Evolutionary conservation across 1,284 basidiomycete species (phyloP), one percentile per base, ranked within the genome.

Genomic region (Microbotryum violaceum): DNA sequence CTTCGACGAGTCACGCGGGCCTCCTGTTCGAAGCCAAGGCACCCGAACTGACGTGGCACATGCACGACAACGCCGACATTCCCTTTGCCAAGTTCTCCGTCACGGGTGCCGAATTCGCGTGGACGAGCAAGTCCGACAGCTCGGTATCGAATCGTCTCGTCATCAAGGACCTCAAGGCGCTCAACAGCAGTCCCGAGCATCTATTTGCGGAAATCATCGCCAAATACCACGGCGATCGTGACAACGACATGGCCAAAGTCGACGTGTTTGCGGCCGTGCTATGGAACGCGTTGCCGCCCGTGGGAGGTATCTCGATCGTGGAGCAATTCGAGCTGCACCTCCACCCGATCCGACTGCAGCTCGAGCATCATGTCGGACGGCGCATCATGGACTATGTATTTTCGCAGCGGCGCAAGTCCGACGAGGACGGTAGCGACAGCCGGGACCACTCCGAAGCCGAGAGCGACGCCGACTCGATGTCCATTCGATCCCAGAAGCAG

Each of bases 251-350:
- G 42, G 57, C 60, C 47, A 60, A 67, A 46, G 60, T 60, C 45
- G 66, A 73, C 57, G 45, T 71, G 37, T 71, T 73, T 44, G 63
- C 67, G 10, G 70, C 64, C 4, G 85, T 85, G 8, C 81, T 85
- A 61, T 91, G 89, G 89, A 84, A 82, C 5, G 82, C 88, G 23
- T 78, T 91, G n/a, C 83, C 90, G 0, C 88, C 92, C 3, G 91
- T 97, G 5, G 94, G 91, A 27, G 94, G 93, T 12, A 97, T 98
- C 69, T 83, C 86, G 9, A 91, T 97, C 66, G 87, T 93, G 72
- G 86, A 91, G 74, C 80, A 82, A 33, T 90, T 96, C 71, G 84
- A 88, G 65, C 77, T 96, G 52, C 83, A 84, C 51, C 77, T 96
- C 57, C 89, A 96, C 75, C 93, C 93, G 0, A 82, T 97, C 70